Evolutionary conservation across 805 yeast species (phyloP).

Genomic region (Candida hispaniensis): DNA sequence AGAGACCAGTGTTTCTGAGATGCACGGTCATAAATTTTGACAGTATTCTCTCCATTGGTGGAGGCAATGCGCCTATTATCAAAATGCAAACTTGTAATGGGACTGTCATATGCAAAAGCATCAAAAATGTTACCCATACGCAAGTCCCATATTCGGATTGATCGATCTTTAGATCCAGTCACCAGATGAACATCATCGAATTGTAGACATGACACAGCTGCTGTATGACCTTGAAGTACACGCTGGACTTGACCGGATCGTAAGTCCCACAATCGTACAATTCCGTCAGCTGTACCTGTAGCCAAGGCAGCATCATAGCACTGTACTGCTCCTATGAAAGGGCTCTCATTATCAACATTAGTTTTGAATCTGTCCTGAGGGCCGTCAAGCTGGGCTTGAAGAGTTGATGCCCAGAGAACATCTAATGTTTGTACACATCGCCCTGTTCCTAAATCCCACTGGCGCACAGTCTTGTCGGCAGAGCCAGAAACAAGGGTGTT

Average conservation of each 20-base stretch:
- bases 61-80: constrained; percentile 47
- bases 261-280: constrained; percentile 67
- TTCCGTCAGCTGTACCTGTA: constrained; percentile 67
- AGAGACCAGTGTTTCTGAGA: constrained; percentile 44
- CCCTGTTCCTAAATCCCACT: constrained; percentile 63
- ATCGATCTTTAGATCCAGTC: constrained; percentile 54
- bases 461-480: constrained; percentile 58
- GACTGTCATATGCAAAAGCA: constrained; percentile 49
- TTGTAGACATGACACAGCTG: constrained; percentile 54
- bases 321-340: constrained; percentile 54
- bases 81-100: constrained; percentile 47
- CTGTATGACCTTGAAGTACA: constrained; percentile 55
- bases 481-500: constrained; percentile 57
- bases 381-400: constrained; percentile 20
- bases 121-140: constrained; percentile 54
- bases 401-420: constrained; percentile 46
- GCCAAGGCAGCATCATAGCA: constrained; percentile 69
- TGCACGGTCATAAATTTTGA: constrained; percentile 49
- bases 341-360: constrained; percentile 14
- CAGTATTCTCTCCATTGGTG: constrained; percentile 39
- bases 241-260: constrained; percentile 58
- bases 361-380: constrained; percentile 4
- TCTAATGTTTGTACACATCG: constrained; percentile 62
- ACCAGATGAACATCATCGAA: constrained; percentile 56
- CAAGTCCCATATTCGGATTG: constrained; percentile 62